These are phyloP conservation scores for Paramecium tetraurelia DNA, from an alignment of 73 alveolate species.

Conservation along the genomic window DNA sequence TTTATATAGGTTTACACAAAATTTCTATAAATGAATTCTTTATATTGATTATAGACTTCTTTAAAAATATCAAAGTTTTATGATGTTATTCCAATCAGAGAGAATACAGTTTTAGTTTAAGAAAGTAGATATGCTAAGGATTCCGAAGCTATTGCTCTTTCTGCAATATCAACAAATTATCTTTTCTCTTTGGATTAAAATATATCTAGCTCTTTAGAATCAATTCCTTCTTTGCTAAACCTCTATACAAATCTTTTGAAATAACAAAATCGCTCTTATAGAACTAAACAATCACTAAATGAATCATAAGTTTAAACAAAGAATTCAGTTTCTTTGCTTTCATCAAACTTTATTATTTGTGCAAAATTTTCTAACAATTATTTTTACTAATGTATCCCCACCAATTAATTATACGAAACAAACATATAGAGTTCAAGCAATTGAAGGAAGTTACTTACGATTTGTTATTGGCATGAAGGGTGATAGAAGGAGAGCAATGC, in stretches of 20 bases:
- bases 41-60: neutral
- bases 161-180: neutral
- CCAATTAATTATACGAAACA: neutral
- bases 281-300: neutral
- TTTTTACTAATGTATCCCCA: neutral
- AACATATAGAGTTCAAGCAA: constrained; percentile 8
- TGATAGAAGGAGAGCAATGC: neutral
- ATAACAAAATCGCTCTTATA: neutral
- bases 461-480: neutral
- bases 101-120: neutral
- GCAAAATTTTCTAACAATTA: neutral
- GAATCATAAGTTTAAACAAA: neutral
- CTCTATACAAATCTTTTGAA: neutral
- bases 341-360: neutral
- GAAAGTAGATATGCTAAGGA: neutral
- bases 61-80: neutral
- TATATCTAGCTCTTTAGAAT: neutral
- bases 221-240: neutral
- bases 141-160: constrained; percentile 43
- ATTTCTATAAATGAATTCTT: neutral
- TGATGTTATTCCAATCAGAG: neutral
- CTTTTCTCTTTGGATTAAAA: neutral
- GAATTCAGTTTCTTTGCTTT: neutral
- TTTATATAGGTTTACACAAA: neutral
- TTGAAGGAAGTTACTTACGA: neutral